Percentiles rank a stretch among this genome's conserved stretches.
These are phyloP conservation scores for Babesia sp. DNA, from an alignment of 169 alveolate genomes.

Conservation along the genomic window DNA sequence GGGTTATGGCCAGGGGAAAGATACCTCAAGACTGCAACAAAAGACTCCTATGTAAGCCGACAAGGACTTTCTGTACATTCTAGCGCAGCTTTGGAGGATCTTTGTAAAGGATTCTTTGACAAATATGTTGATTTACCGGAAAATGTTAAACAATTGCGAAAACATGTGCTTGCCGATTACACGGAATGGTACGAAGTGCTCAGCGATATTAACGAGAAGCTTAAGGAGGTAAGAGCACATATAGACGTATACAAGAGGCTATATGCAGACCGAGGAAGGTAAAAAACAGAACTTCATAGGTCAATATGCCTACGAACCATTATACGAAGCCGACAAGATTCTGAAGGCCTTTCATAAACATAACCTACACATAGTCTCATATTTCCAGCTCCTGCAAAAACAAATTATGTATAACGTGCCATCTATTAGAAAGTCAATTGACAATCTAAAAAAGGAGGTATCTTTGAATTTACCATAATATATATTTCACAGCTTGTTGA, in stretches of 20 bases:
- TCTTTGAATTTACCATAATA: too few species aligned
- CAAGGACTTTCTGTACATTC: background rate
- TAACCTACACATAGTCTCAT: conserved; percentile 60
- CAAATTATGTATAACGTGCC: conserved; percentile 49
- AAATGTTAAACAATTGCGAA: conserved; percentile 14
- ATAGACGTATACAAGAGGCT: background rate
- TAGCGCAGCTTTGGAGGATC: conserved; percentile 47
- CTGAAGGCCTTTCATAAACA: conserved; percentile 44
- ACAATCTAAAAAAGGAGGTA: conserved; percentile 30
- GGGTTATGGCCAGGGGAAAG: conserved; percentile 66
- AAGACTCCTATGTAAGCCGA: conserved; percentile 34
- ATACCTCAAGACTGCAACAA: conserved; percentile 58
- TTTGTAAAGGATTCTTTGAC: conserved; percentile 40
- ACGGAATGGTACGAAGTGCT: conserved; percentile 68
- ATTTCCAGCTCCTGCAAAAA: conserved; percentile 52
- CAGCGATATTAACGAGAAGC: conserved; percentile 27
- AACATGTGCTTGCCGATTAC: conserved; percentile 25
- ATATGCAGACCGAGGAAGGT: conserved; percentile 45
- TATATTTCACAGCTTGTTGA: conserved; percentile 35
- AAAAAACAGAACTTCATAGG: conserved; percentile 56
- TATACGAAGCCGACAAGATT: conserved; percentile 50
- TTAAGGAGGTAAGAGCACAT: conserved; percentile 32
- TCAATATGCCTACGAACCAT: conserved; percentile 62
- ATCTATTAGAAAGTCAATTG: conserved; percentile 31
- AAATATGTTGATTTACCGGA: conserved; percentile 24